Conservation (phyloP, 805 yeast species). For the Wickerhamomyces chaumierensis region DNA sequence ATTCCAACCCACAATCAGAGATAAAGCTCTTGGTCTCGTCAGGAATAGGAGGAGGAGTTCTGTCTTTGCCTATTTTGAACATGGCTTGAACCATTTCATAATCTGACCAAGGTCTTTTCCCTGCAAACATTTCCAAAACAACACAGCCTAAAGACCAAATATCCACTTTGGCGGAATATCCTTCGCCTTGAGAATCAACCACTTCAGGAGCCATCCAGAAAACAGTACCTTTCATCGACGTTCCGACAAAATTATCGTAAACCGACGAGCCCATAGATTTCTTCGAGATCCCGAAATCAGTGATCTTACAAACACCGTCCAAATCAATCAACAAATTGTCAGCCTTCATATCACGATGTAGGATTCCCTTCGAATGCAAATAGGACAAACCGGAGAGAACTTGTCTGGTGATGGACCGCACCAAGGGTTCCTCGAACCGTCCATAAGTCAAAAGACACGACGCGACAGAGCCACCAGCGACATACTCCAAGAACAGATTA, state of each 20-base stretch:
- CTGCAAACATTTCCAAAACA: conserved; percentile 95
- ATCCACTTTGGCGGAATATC: conserved; percentile 95
- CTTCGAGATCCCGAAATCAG: conserved; percentile 94
- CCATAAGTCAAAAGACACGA: conserved; percentile 76
- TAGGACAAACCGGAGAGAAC: conserved; percentile 80
- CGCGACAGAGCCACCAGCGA: conserved; percentile 96
- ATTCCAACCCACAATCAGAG: conserved; percentile 53
- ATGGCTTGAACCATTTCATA: conserved; percentile 92
- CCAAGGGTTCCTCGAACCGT: conserved; percentile 67
- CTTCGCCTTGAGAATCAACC: conserved; percentile 80
- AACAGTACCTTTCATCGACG: conserved; percentile 98
- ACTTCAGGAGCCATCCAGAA: conserved; percentile 99
- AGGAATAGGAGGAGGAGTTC: conserved; percentile 91
- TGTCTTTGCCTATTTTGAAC: conserved; percentile 75
- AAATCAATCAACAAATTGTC: conserved; percentile 81
- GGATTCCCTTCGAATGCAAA: conserved; percentile 73
- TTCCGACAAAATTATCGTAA: conserved; percentile 82
- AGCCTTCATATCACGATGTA: conserved; percentile 91
- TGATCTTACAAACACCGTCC: conserved; percentile 90
- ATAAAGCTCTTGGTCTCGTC: conserved; percentile 67
- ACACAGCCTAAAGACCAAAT: conserved; percentile 98
- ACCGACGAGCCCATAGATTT: conserved; percentile 55
- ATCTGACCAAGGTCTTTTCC: conserved; percentile 95
- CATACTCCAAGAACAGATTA: conserved; percentile 87
- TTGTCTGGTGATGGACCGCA: conserved; percentile 65